Conservation (phyloP, 2,329 filamentous ascomycete genomes). For the Hymenoscyphus linearis region DNA sequence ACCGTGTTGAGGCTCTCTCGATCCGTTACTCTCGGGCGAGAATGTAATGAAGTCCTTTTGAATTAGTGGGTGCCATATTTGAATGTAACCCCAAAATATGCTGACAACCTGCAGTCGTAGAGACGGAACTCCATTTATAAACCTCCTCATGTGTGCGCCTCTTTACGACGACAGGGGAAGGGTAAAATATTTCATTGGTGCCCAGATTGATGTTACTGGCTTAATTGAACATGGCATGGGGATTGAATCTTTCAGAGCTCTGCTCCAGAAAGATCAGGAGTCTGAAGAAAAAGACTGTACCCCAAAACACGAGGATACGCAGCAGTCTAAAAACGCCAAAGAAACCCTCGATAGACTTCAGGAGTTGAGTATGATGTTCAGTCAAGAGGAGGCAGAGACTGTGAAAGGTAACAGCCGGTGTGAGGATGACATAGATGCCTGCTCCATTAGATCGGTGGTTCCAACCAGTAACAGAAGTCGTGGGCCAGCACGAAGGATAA, state of each 20-base stretch:
- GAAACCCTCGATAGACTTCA: slow-evolving; percentile 53
- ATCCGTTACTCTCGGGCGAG: slow-evolving; percentile 56
- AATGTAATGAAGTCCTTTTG: slow-evolving; percentile 66
- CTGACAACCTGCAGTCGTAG: slow-evolving; percentile 37
- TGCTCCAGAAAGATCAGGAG: slow-evolving; percentile 34
- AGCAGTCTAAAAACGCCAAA: slow-evolving; percentile 9
- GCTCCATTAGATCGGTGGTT: slow-evolving; percentile 13
- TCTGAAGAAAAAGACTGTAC: not conserved
- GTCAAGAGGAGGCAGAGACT: slow-evolving; percentile 56
- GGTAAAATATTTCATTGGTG: slow-evolving; percentile 58
- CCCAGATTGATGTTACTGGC: slow-evolving; percentile 57
- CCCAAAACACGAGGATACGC: not conserved
- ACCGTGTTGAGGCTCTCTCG: slow-evolving; percentile 56
- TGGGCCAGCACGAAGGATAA: slow-evolving; percentile 14
- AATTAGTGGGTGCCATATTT: slow-evolving; percentile 47
- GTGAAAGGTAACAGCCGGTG: slow-evolving; percentile 52
- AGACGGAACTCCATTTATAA: slow-evolving; percentile 61
- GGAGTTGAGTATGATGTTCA: slow-evolving; percentile 63
- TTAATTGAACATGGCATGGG: slow-evolving; percentile 54
- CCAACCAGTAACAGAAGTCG: slow-evolving; percentile 14
- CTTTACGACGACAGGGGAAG: slow-evolving; percentile 55
- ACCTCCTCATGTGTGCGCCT: slow-evolving; percentile 58
- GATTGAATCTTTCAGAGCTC: slow-evolving; percentile 48
- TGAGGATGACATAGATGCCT: slow-evolving; percentile 32
- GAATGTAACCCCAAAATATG: not conserved